Conservation (phyloP, 2,329 filamentous ascomycete genomes). For the Hypocreales sp. region DNA sequence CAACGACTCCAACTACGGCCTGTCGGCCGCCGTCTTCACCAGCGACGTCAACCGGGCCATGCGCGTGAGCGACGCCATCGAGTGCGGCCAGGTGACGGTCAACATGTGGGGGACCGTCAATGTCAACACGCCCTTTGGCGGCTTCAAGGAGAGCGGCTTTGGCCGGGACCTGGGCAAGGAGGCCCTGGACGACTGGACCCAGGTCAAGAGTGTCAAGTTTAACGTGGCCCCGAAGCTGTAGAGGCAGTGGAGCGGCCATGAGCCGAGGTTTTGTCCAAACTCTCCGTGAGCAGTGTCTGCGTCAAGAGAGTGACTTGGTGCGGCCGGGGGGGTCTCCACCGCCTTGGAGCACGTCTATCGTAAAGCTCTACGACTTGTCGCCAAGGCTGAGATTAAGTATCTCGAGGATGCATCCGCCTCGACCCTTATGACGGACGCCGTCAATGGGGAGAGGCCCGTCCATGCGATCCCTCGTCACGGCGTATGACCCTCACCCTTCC, state of each 20-base stretch:
- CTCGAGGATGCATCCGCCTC: too few relatives aligned
- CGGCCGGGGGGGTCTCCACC: too few relatives aligned
- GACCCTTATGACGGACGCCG: too few relatives aligned
- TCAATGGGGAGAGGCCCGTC: too few relatives aligned
- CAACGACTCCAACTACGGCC: constrained; percentile 28
- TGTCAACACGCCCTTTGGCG: constrained; percentile 16
- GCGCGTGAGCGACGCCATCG: constrained; percentile 32
- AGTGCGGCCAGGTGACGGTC: constrained; percentile 52
- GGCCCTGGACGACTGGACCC: constrained; percentile 14
- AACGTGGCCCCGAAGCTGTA: background rate
- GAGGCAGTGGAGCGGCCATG: background rate
- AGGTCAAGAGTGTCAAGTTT: constrained; percentile 13
- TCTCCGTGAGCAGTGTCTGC: too few relatives aligned
- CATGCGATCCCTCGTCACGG: too few relatives aligned
- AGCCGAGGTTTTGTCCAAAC: too few relatives aligned
- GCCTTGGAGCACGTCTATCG: too few relatives aligned
- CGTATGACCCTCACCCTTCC: too few relatives aligned
- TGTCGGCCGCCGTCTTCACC: constrained; percentile 14
- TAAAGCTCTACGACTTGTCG: too few relatives aligned
- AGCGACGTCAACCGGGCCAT: constrained; percentile 15
- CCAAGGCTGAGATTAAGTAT: too few relatives aligned
- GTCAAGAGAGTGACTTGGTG: too few relatives aligned
- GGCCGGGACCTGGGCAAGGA: constrained; percentile 16
- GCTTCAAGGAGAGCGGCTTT: constrained; percentile 17
- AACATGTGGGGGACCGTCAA: constrained; percentile 22